Conservation (phyloP, 2,329 filamentous ascomycete species). For the Septoria petroselini region DNA sequence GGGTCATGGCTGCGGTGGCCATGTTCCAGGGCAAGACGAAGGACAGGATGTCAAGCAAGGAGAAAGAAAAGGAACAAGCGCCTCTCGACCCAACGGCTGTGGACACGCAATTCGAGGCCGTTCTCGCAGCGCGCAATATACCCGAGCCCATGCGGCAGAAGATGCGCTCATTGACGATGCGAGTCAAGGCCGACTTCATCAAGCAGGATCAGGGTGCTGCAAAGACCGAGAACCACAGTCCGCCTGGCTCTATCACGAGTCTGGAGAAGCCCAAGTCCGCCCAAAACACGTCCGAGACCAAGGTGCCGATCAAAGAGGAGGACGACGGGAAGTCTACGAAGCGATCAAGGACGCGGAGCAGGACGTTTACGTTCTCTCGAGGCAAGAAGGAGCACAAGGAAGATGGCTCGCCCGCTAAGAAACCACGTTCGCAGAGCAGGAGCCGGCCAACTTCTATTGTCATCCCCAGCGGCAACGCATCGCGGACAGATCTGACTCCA, state of each 20-base stretch:
- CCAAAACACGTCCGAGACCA: constrained; percentile 29
- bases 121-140: constrained; percentile 81
- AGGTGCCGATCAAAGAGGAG: constrained; percentile 23
- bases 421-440: constrained; percentile 63
- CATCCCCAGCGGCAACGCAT: constrained; percentile 45
- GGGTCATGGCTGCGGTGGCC: constrained; percentile 64
- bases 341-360: constrained; percentile 58
- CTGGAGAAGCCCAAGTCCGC: constrained; percentile 40
- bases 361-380: constrained; percentile 75
- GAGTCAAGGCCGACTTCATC: constrained; percentile 94
- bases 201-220: constrained; percentile 66
- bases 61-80: constrained; percentile 39
- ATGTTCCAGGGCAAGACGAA: constrained; percentile 56
- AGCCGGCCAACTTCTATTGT: constrained; percentile 57
- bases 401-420: constrained; percentile 64
- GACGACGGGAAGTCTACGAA: constrained; percentile 41
- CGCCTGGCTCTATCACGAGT: constrained; percentile 49
- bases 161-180: constrained; percentile 83
- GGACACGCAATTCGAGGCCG: constrained; percentile 61
- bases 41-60: constrained; percentile 34
- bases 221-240: constrained; percentile 58
- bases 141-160: constrained; percentile 91
- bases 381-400: constrained; percentile 48
- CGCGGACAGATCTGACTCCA: constrained; percentile 19
- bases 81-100: constrained; percentile 53